Conservation (phyloP, 306 rosid species). For the Cucumis melo region DNA sequence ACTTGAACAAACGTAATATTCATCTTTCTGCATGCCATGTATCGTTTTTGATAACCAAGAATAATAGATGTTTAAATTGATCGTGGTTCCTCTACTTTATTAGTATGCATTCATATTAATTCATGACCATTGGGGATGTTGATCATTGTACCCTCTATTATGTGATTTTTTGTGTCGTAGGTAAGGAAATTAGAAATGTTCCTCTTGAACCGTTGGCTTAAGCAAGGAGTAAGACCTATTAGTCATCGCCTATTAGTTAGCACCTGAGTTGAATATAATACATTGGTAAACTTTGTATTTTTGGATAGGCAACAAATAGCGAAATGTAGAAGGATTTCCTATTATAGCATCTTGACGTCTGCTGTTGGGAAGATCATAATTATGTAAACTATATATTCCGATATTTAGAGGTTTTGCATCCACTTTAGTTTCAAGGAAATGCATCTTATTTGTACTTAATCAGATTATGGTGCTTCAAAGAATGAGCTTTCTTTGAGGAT, state of each 20-base stretch:
- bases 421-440: neutral
- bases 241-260: conserved; percentile 37
- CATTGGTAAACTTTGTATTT: neutral
- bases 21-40: neutral
- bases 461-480: neutral
- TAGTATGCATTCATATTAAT: neutral
- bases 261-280: neutral
- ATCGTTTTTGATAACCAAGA: neutral
- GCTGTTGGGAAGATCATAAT: neutral
- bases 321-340: neutral
- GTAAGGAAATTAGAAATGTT: conserved; percentile 69
- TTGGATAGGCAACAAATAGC: neutral
- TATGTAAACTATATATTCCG: neutral
- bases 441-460: neutral
- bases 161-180: conserved; percentile 22
- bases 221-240: conserved; percentile 57
- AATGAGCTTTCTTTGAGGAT: neutral
- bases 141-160: conserved; percentile 5
- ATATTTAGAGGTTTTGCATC: neutral
- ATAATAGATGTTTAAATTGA: neutral
- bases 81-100: neutral
- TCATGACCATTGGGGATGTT: neutral
- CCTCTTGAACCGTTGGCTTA: conserved; percentile 54
- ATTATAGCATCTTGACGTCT: neutral
- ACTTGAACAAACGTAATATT: neutral